A percentile compares a stretch with the other conserved stretches of the same genome.
These are phyloP conservation scores for Chlamydomonas sp. DNA, from an alignment of 139 green algal genomes.

Conservation along the genomic window DNA sequence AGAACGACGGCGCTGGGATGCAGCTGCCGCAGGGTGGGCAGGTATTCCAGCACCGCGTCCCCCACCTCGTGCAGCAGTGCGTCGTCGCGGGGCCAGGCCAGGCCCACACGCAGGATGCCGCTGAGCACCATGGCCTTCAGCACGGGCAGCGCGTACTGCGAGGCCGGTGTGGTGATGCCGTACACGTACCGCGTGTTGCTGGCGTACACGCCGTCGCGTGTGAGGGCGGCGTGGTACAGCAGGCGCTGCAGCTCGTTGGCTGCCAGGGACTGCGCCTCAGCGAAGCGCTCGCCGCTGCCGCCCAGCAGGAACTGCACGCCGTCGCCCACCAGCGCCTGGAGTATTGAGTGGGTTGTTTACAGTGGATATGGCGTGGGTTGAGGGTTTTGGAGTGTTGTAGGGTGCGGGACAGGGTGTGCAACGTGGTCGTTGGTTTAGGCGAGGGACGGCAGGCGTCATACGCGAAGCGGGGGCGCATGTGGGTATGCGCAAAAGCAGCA, in stretches of 20 bases:
- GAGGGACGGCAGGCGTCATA: no score
- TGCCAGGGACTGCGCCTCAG: neutral
- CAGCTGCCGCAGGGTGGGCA: constrained; percentile 16
- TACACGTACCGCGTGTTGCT: neutral
- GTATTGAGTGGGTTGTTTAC: no score
- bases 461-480: no score
- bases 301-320: neutral
- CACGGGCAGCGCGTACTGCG: neutral
- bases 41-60: neutral
- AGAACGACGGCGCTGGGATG: neutral
- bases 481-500: no score
- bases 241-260: neutral
- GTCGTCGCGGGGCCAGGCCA: constrained; percentile 4
- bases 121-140: constrained; percentile 24
- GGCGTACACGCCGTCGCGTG: neutral
- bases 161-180: neutral
- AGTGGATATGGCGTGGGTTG: no score
- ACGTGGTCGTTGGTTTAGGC: no score
- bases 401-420: no score
- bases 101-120: neutral
- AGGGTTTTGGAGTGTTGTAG: no score
- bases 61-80: neutral
- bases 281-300: neutral
- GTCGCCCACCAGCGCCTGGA: no score
- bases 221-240: neutral